A percentile compares a stretch with the other conserved stretches of the same genome.
Conservation (phyloP, 306 rosid genomes). For the Biancaea sappan region DNA sequence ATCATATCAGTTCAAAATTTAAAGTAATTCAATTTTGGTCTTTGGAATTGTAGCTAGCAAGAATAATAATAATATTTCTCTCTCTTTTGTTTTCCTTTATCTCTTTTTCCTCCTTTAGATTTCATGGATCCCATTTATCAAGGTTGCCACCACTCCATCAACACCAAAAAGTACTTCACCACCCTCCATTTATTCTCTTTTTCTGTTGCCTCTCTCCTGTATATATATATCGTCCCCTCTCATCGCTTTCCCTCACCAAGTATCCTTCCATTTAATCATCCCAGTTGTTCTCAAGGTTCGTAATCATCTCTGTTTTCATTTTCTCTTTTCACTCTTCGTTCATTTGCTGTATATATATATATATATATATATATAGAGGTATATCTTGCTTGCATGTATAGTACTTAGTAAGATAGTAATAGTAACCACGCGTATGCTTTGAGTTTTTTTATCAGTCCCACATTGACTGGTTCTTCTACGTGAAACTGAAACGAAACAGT, state of each 20-base stretch:
- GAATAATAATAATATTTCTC: too few relatives aligned
- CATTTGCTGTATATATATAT: too few relatives aligned
- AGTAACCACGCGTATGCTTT: too few relatives aligned
- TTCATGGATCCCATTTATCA: constrained; percentile 58
- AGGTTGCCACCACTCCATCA: constrained; percentile 50
- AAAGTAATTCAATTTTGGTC: constrained; percentile 34
- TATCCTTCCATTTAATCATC: neutral
- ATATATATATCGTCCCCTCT: constrained; percentile 49
- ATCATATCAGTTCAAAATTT: constrained; percentile 46
- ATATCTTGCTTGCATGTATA: too few relatives aligned
- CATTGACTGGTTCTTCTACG: too few relatives aligned
- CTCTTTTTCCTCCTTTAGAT: constrained; percentile 47
- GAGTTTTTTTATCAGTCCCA: neutral
- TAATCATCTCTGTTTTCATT: too few relatives aligned
- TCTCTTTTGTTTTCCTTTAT: constrained; percentile 32
- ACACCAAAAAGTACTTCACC: constrained; percentile 53
- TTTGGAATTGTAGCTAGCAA: constrained; percentile 44
- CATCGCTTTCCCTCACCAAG: constrained; percentile 43
- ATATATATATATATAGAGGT: too few relatives aligned
- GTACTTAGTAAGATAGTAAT: too few relatives aligned
- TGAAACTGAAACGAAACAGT: neutral
- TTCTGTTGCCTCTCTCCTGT: constrained; percentile 29
- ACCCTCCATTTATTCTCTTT: constrained; percentile 66
- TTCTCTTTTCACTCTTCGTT: too few relatives aligned
- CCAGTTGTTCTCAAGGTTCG: constrained; percentile 27